A percentile compares a stretch with the other conserved stretches of the same genome.
Conservation (phyloP, 352 stramenopile genomes). For the Plasmopara halstedii region DNA sequence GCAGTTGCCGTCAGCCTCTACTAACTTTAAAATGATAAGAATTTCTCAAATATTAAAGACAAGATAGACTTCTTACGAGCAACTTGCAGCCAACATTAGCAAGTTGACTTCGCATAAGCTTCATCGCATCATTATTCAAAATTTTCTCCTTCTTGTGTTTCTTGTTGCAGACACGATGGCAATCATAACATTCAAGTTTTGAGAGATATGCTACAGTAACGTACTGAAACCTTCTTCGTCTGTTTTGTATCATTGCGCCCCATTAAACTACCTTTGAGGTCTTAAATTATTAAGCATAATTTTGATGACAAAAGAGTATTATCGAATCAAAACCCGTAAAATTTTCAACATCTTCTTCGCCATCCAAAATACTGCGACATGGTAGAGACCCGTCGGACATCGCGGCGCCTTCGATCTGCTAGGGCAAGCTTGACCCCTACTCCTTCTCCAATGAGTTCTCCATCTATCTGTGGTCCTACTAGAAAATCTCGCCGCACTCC, state of each 20-base stretch:
- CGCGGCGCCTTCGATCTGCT: conserved; percentile 51
- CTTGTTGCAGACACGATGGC: too few species aligned
- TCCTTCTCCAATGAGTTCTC: conserved; percentile 10
- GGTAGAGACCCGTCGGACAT: conserved; percentile 57
- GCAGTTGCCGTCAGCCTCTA: conserved; percentile 77
- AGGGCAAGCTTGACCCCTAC: conserved; percentile 20
- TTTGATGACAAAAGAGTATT: too few species aligned
- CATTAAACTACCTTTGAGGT: too few species aligned
- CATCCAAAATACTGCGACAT: conserved; percentile 30
- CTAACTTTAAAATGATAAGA: conserved; percentile 31
- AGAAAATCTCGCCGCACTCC: conserved; percentile 4
- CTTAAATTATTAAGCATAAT: too few species aligned
- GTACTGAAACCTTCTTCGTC: too few species aligned
- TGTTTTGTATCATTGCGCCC: too few species aligned
- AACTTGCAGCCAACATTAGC: conserved; percentile 58
- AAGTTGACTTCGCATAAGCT: conserved; percentile 51
- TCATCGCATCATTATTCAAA: conserved; percentile 42
- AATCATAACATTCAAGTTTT: too few species aligned
- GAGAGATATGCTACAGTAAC: too few species aligned
- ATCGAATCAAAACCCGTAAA: too few species aligned
- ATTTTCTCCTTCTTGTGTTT: conserved; percentile 32
- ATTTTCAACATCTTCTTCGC: neutral
- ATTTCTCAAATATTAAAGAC: neutral
- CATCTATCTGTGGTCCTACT: neutral
- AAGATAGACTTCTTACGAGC: conserved; percentile 11